phyloP scores from a whole-genome alignment of 306 rosid species.

The Urtica urens region DNA sequence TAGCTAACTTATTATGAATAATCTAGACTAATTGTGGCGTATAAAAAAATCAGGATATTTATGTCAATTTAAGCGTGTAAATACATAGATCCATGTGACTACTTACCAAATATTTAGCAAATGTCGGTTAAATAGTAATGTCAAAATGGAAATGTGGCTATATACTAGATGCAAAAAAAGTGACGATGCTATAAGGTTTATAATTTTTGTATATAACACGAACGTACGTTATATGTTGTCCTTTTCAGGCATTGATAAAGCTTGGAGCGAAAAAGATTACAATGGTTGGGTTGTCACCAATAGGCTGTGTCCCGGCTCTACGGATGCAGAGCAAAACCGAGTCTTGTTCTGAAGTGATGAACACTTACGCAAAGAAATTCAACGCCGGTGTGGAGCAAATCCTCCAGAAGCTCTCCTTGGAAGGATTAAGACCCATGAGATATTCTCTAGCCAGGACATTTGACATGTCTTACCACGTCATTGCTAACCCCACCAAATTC shows the following conservation, averaged over 20 bases:
- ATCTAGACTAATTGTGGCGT: too few relatives aligned
- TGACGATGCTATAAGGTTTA: too few relatives aligned
- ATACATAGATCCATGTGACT: too few relatives aligned
- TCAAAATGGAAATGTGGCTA: too few relatives aligned
- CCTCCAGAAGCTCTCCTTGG: conserved; percentile 21
- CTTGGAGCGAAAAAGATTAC: conserved; percentile 20
- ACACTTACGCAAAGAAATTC: conserved; percentile 17
- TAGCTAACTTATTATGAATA: too few relatives aligned
- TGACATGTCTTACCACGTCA: conserved; percentile 3
- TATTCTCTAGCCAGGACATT: conserved; percentile 38
- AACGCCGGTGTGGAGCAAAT: not conserved
- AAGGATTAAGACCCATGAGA: conserved; percentile 13
- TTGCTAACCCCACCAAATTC: not conserved
- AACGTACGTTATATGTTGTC: too few relatives aligned
- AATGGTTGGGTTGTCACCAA: conserved; percentile 7
- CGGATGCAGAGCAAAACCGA: not conserved
- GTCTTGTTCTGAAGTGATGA: conserved; percentile 4
- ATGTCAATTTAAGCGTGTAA: too few relatives aligned
- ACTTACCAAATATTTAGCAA: too few relatives aligned
- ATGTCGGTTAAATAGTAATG: too few relatives aligned
- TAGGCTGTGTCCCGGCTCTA: conserved; percentile 14
- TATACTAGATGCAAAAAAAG: too few relatives aligned
- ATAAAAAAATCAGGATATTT: too few relatives aligned
- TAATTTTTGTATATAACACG: too few relatives aligned
- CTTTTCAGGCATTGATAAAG: conserved; percentile 8